Base-by-base conservation (phyloP, 192 early-diverging fungal genomes). In the Coemansia furcata region DNA sequence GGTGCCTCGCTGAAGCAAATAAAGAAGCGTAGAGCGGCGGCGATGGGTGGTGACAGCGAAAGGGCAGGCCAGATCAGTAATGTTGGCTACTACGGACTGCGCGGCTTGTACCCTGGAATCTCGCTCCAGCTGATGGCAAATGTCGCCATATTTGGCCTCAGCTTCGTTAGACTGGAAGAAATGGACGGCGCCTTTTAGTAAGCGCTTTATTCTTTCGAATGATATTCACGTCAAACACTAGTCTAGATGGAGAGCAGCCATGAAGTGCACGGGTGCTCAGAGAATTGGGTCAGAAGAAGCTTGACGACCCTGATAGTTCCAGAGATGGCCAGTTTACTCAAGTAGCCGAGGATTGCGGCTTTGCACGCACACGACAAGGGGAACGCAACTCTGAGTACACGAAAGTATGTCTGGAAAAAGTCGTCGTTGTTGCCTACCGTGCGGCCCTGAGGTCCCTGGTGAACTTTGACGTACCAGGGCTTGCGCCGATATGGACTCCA, bases 91-190 rank as follows among this genome's bases (percentile, higher is more conserved):
- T 91, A 87, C 76, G 86, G 87, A 1, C 80, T 89, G 63, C 78
- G 90, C 19, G 87, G 87, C 3, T 68, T 93, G 49, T 93, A 93
- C 69, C 87, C 85, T 15, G 90, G 90, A 2, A 82, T 93, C 32
- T 75, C 84, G 14, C 84, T 91, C 70, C 89, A 91, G 62, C 73
- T 87, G n/a, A 78, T 83, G 8, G 83, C 77, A 3, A 88, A 87
- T 62, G 62, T 88, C 30, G 67, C 79, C 5, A 73, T 88, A 7
- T 91, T 91, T 76, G 84, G 86, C 0, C 79, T 91, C 44, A 77
- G 85, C 42, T 80, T 86, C 30, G 65, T 90, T 33, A 86, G 83
- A 46, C 78, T 80, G 2, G 84, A 86, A 33, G 80, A 89, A 1
- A 36, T 69, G 14, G 82, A 76, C 2, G 65, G 67, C 8, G 54